A percentile compares a stretch with the other conserved stretches of the same genome.
phyloP scores from a whole-genome alignment of 2,329 filamentous ascomycete species.

The Penicillium sp. region DNA sequence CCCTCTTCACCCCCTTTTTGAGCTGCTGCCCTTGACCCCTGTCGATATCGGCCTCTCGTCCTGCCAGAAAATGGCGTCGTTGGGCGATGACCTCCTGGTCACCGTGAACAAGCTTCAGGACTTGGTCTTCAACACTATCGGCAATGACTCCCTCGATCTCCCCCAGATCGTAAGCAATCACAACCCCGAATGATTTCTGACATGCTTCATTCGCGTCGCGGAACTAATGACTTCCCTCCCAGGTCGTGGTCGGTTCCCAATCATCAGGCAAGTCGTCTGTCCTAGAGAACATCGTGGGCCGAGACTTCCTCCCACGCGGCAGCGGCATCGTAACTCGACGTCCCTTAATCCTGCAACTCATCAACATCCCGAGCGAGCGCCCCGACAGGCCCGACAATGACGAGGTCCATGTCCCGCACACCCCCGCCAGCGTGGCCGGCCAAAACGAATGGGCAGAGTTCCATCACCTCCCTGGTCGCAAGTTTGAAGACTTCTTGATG shows the following conservation, averaged over 20 bases:
- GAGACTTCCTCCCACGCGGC: slow-evolving; percentile 94
- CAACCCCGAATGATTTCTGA: background rate
- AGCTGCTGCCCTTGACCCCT: background rate
- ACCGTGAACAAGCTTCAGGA: slow-evolving; percentile 99
- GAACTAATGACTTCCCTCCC: slow-evolving; percentile 19
- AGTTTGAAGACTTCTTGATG: slow-evolving; percentile 87
- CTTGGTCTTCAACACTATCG: slow-evolving; percentile 99
- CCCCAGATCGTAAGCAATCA: slow-evolving; percentile 83
- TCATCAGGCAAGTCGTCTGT: slow-evolving; percentile 98
- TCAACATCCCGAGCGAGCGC: slow-evolving; percentile 80
- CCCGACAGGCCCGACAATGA: slow-evolving; percentile 69
- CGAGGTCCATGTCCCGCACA: slow-evolving; percentile 70
- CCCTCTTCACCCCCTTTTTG: background rate
- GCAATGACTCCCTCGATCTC: slow-evolving; percentile 95
- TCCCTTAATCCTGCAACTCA: slow-evolving; percentile 94
- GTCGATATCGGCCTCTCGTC: background rate
- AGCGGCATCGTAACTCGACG: slow-evolving; percentile 95
- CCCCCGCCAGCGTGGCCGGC: slow-evolving; percentile 69
- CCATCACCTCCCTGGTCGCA: slow-evolving; percentile 86
- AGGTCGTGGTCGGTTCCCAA: slow-evolving; percentile 98
- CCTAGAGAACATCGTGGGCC: slow-evolving; percentile 96
- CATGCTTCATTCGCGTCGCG: slow-evolving; percentile 12
- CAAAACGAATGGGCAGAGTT: slow-evolving; percentile 89
- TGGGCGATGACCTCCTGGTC: slow-evolving; percentile 91
- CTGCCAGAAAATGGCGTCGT: slow-evolving; percentile 70